Base-by-base conservation (phyloP, 2,329 filamentous ascomycete species). In the Didymella arachidicola region DNA sequence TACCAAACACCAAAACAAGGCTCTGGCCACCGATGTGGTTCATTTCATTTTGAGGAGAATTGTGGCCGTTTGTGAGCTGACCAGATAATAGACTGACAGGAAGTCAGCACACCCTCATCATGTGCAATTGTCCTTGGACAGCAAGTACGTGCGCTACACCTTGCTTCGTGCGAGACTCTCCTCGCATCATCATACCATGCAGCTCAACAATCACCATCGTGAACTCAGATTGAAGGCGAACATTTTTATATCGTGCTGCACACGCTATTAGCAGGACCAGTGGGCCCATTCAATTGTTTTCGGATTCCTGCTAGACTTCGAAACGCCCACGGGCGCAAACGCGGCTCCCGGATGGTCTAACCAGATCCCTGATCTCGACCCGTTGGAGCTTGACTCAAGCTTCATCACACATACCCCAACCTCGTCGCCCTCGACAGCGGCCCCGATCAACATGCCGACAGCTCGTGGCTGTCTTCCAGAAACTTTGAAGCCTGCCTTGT, bases 1-100 rank as follows among this genome's bases (percentile, higher is more conserved):
- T 61, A 70, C 65, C 58, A 60, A 60, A 57, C 53, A 60, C 51
- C 62, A 67, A 68, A 68, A 66, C 60, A 68, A 64, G 68, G 66
- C 70, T 68, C 55, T 61, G 65, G 65, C 66, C 66, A 62, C 56
- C 46, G 60, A 60, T 52, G 42, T 56, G 42, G 48, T 53, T 48
- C 41, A 43, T 14, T 43, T 43, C 41, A n/a, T n/a, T 25, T 16
- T 27, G 12, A 43, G 7, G n/a, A 22, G n/a, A 39, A 3, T 18
- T 14, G 19, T 19, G 3, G 11, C 18, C 10, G 38, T 19, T 19
- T 11, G 19, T 41, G 38, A 25, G 4, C 11, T 41, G 19, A 41
- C 19, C 11, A 16, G 1, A 10, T 25, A 8, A 19, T 14, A 41
- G 18, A 38, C 18, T 22, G 11, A 41, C 14, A 14, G 16, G 8